Evolutionary conservation across 139 green algal species (phyloP).

Genomic region (Chlorella sp.): DNA sequence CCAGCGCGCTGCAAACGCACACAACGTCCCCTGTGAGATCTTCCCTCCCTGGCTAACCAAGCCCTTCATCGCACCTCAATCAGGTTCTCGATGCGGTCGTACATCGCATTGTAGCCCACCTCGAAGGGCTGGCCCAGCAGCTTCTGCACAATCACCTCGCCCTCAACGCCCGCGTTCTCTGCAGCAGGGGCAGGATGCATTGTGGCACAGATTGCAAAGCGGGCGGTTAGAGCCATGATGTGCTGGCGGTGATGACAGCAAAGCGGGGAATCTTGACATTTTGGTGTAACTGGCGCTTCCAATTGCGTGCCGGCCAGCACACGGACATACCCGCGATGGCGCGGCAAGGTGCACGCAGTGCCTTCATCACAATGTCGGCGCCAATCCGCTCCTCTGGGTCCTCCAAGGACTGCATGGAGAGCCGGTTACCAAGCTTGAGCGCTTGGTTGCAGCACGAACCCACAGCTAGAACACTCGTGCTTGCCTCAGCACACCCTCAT

Average conservation of each 20-base stretch:
- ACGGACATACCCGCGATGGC: constrained; percentile 63
- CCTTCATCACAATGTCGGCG: constrained; percentile 96
- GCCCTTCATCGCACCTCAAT: constrained; percentile 70
- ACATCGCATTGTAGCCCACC: constrained; percentile 94
- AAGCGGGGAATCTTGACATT: too few relatives aligned
- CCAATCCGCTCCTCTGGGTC: constrained; percentile 93
- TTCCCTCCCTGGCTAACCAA: too few relatives aligned
- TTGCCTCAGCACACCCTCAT: too few relatives aligned
- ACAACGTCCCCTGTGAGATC: not conserved
- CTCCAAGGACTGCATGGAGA: constrained; percentile 57
- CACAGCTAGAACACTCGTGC: too few relatives aligned
- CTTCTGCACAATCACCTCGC: constrained; percentile 92
- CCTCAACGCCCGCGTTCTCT: constrained; percentile 92
- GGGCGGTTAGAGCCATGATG: too few relatives aligned
- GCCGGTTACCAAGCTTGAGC: too few relatives aligned
- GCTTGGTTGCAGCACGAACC: too few relatives aligned
- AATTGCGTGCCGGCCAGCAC: not conserved
- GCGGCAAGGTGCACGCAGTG: constrained; percentile 66
- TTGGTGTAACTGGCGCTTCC: not conserved
- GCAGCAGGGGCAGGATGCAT: constrained; percentile 47
- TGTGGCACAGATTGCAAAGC: too few relatives aligned
- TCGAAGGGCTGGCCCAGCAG: constrained; percentile 88
- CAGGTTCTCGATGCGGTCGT: constrained; percentile 79
- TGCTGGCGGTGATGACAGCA: too few relatives aligned
- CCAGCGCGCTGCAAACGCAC: too few relatives aligned